phyloP scores from a whole-genome alignment of 306 rosid species.

The Dicorynia guianensis region DNA sequence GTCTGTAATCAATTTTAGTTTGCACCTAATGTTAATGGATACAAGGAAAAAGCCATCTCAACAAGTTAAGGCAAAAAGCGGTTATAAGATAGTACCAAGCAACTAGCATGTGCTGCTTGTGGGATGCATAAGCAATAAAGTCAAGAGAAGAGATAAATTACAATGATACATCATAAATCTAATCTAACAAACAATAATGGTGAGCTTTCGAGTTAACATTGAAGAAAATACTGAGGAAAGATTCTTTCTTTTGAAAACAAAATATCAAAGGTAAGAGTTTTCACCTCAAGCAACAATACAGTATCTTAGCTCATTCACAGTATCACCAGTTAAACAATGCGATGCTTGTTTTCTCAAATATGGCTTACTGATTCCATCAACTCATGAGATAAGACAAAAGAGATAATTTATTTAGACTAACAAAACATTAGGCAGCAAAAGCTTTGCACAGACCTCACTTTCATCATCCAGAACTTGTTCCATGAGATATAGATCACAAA shows the following conservation, averaged over 20 bases:
- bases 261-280: background rate
- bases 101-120: background rate
- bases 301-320: background rate
- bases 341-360: background rate
- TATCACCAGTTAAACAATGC: background rate
- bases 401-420: background rate
- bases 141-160: constrained; percentile 1
- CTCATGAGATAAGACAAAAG: background rate
- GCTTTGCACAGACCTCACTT: constrained; percentile 61
- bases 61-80: background rate
- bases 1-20: constrained; percentile 15
- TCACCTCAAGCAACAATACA: constrained; percentile 22
- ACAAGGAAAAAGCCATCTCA: constrained; percentile 19
- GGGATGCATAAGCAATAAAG: constrained; percentile 5
- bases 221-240: background rate
- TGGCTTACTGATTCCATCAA: constrained; percentile 15
- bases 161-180: background rate
- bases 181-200: background rate
- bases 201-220: background rate
- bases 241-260: too few species aligned
- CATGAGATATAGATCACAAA: constrained; percentile 87
- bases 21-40: constrained; percentile 1
- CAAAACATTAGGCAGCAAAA: background rate
- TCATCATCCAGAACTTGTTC: constrained; percentile 83
- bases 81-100: constrained; percentile 2